Percentiles rank a stretch among this genome's conserved stretches.
Evolutionary conservation across 1,284 basidiomycete genomes (phyloP).

Genomic region (Austroboletus rostrupii): DNA sequence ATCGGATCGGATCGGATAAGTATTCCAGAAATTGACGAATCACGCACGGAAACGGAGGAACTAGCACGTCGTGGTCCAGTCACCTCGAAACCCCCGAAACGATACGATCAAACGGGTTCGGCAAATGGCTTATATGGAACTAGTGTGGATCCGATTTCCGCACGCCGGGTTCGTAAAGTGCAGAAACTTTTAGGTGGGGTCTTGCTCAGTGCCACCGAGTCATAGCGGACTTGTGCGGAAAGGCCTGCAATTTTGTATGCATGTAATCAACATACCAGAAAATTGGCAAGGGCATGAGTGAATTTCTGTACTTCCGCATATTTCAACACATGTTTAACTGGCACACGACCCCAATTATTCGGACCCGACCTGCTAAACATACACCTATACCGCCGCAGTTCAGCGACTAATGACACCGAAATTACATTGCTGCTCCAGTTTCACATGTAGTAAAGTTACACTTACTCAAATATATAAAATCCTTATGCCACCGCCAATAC

Average conservation of each 20-base stretch:
- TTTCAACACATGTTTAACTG: constrained; percentile 39
- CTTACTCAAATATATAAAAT: neutral
- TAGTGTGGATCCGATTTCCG: neutral
- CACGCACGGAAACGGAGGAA: constrained; percentile 1
- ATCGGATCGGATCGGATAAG: constrained; percentile 17
- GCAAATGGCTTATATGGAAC: neutral
- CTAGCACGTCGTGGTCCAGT: neutral
- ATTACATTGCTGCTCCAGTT: too few relatives aligned
- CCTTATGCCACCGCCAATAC: neutral
- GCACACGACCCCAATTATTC: constrained; percentile 42
- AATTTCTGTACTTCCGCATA: constrained; percentile 39
- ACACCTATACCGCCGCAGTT: constrained; percentile 31
- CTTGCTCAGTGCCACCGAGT: neutral
- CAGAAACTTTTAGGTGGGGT: constrained; percentile 2
- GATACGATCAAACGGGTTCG: constrained; percentile 5
- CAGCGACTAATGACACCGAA: neutral
- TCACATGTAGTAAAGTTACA: too few relatives aligned
- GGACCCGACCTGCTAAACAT: constrained; percentile 46
- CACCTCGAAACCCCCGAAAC: constrained; percentile 13
- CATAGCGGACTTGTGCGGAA: neutral
- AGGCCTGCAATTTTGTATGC: constrained; percentile 32
- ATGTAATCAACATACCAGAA: constrained; percentile 47
- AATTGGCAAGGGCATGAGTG: constrained; percentile 43
- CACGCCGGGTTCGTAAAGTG: neutral
- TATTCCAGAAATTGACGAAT: constrained; percentile 5